phyloP scores from a whole-genome alignment of 257 asterid species.

The Agastache rugosa region DNA sequence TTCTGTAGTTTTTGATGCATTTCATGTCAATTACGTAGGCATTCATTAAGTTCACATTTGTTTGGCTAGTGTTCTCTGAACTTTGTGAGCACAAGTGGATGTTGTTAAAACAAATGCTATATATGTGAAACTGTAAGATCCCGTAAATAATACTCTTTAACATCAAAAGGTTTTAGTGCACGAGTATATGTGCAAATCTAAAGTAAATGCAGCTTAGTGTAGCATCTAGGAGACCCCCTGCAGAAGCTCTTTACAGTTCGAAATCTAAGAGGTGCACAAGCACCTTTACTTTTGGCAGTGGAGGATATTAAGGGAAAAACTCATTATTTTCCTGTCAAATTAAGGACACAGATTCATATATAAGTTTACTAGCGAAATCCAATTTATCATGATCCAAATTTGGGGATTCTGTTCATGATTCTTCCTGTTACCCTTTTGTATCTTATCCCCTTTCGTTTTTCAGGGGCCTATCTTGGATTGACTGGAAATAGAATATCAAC shows the following conservation, averaged over 20 bases:
- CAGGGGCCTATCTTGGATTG: conserved; percentile 96
- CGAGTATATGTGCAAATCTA: neutral
- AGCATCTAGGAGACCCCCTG: neutral
- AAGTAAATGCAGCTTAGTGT: neutral
- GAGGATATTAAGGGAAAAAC: neutral
- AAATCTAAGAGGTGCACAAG: no score
- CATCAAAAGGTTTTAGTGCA: neutral
- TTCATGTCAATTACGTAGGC: no score
- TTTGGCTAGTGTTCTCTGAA: no score
- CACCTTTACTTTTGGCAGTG: no score
- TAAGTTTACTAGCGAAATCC: neutral
- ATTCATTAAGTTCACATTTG: no score
- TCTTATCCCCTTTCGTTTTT: conserved; percentile 28
- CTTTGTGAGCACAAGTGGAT: no score
- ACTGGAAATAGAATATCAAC: conserved; percentile 89
- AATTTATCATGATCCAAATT: neutral
- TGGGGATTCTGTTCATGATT: conserved; percentile 21
- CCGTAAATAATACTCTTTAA: neutral
- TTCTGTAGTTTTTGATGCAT: neutral
- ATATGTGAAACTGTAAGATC: neutral
- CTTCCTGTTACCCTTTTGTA: conserved; percentile 10
- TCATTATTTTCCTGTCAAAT: neutral
- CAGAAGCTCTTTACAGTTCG: neutral
- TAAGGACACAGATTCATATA: neutral
- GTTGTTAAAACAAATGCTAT: no score